These are phyloP conservation scores for Citrullus amarus DNA, from an alignment of 306 rosid species.

Conservation along the genomic window DNA sequence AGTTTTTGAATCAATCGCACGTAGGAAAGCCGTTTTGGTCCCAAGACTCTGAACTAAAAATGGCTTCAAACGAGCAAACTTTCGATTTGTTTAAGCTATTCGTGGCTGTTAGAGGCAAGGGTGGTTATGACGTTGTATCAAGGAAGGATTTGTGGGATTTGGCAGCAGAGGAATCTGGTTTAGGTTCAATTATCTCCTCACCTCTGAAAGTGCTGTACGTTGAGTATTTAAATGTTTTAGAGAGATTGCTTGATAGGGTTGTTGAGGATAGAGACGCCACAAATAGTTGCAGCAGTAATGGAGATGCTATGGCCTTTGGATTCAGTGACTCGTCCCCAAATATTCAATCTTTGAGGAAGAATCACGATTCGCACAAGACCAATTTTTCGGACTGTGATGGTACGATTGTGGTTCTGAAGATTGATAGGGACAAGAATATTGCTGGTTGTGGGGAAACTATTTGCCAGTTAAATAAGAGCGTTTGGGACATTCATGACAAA, in stretches of 20 bases:
- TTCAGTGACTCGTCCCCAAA: constrained; percentile 18
- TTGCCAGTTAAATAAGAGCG: not conserved
- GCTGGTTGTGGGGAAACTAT: not conserved
- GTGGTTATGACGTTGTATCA: constrained; percentile 49
- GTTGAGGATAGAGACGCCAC: constrained; percentile 25
- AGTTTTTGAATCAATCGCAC: no score
- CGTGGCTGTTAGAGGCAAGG: constrained; percentile 54
- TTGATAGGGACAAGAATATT: constrained; percentile 1
- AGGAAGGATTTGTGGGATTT: constrained; percentile 37
- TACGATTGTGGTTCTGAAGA: constrained; percentile 5
- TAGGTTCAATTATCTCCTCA: constrained; percentile 28
- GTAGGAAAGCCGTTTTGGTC: constrained; percentile 2
- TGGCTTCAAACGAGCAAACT: constrained; percentile 25
- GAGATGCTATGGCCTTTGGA: constrained; percentile 22
- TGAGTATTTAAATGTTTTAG: constrained; percentile 44
- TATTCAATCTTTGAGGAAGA: constrained; percentile 14
- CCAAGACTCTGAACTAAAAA: constrained; percentile 12
- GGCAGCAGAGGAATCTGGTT: constrained; percentile 51
- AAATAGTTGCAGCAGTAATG: constrained; percentile 23
- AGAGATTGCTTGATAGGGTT: constrained; percentile 26
- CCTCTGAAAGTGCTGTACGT: constrained; percentile 36
- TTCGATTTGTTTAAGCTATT: constrained; percentile 64
- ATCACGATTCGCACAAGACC: constrained; percentile 4
- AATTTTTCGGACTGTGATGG: constrained; percentile 18
- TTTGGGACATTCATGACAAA: not conserved